These are phyloP conservation scores for Raffaelea arxii DNA, from an alignment of 2,329 filamentous ascomycete genomes.

Conservation along the genomic window DNA sequence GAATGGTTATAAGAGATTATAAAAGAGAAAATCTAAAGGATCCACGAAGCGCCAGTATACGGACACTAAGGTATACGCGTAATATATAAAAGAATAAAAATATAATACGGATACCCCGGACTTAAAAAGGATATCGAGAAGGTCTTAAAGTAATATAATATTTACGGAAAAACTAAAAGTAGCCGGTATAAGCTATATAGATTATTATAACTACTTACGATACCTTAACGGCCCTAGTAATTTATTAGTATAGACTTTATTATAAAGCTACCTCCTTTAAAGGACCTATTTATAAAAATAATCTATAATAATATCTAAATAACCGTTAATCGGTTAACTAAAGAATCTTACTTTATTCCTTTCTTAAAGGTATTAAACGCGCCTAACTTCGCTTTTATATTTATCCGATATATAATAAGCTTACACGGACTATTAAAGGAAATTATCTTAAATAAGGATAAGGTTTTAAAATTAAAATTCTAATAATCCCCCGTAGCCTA, in stretches of 20 bases:
- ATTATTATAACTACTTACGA: neutral
- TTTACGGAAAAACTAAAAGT: neutral
- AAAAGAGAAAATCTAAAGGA: too few relatives aligned
- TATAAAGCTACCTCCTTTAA: too few relatives aligned
- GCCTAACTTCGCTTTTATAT: too few relatives aligned
- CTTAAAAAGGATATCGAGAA: neutral
- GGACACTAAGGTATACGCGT: too few relatives aligned
- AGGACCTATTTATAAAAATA: neutral
- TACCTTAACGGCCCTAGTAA: neutral
- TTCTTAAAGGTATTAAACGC: too few relatives aligned
- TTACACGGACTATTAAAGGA: neutral
- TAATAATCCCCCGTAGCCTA: neutral
- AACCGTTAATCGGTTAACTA: too few relatives aligned
- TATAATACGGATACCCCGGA: too few relatives aligned
- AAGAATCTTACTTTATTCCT: too few relatives aligned
- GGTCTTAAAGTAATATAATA: neutral
- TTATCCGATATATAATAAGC: neutral
- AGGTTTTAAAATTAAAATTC: neutral
- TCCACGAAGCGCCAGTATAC: too few relatives aligned
- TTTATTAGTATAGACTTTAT: neutral
- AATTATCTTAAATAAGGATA: neutral
- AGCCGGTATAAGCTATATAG: neutral
- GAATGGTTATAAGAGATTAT: too few relatives aligned
- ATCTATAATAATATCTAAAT: neutral
- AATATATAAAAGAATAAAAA: too few relatives aligned